Percentiles rank a stretch among this genome's conserved stretches.
phyloP scores from a whole-genome alignment of 1,139 yeast species.

The Geotrichum citri-aurantii region DNA sequence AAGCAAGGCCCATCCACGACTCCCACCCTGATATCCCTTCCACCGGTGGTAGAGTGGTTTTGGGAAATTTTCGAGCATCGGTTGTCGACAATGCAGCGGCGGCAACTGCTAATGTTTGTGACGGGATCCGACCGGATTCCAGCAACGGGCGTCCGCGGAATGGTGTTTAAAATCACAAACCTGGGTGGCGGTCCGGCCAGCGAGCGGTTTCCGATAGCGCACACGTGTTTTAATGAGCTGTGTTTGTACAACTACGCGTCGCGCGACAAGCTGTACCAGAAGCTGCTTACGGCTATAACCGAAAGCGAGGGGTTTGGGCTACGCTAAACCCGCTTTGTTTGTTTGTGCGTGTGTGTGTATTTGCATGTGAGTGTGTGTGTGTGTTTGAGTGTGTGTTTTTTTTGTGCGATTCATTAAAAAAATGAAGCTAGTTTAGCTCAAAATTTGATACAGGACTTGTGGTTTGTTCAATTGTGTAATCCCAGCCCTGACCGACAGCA shows the following conservation, averaged over 20 bases:
- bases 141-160: slow-evolving; percentile 63
- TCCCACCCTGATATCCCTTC: slow-evolving; percentile 18
- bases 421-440: background rate
- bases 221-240: slow-evolving; percentile 88
- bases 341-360: no score
- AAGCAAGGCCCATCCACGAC: background rate
- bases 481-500: slow-evolving; percentile 6
- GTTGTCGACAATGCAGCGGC: slow-evolving; percentile 47
- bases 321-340: slow-evolving; percentile 35
- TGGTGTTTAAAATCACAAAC: slow-evolving; percentile 5
- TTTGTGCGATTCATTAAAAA: background rate
- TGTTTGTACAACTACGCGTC: slow-evolving; percentile 61
- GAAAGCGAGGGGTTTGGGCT: slow-evolving; percentile 86
- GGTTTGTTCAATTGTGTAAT: background rate
- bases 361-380: no score
- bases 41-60: slow-evolving; percentile 60
- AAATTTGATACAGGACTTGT: background rate
- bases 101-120: slow-evolving; percentile 62
- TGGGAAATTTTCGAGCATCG: slow-evolving; percentile 57
- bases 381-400: background rate
- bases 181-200: slow-evolving; percentile 40
- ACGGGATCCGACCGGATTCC: slow-evolving; percentile 92
- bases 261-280: slow-evolving; percentile 47
- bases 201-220: slow-evolving; percentile 70
- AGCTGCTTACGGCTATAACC: slow-evolving; percentile 58